Conservation (phyloP, 805 yeast genomes). For the Hanseniaspora pseudoguilliermondii region DNA sequence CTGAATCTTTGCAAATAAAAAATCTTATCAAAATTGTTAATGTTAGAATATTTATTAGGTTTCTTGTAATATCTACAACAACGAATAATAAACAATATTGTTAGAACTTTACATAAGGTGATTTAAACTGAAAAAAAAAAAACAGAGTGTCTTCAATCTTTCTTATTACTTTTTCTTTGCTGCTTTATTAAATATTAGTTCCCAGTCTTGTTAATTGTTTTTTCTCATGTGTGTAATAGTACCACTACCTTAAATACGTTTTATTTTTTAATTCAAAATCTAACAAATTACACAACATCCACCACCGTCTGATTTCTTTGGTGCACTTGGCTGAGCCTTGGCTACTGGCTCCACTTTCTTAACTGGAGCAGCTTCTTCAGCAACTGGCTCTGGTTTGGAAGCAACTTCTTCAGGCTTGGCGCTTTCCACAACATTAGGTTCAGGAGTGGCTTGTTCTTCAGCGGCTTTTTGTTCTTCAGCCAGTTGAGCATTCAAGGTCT, state of each 20-base stretch:
- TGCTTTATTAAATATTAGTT: background rate
- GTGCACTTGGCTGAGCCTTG: constrained; percentile 17
- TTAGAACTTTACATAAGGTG: too few relatives aligned
- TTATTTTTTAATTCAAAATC: background rate
- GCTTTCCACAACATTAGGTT: background rate
- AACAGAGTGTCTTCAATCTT: too few relatives aligned
- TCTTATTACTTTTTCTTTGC: too few relatives aligned
- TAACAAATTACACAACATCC: constrained; percentile 10
- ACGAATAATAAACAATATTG: too few relatives aligned
- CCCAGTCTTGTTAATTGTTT: background rate
- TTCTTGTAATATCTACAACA: too few relatives aligned
- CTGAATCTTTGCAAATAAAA: too few relatives aligned
- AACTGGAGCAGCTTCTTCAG: constrained; percentile 14
- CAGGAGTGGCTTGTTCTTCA: constrained; percentile 7
- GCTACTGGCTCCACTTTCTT: constrained; percentile 23
- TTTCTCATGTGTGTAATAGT: background rate
- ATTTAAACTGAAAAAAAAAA: too few relatives aligned
- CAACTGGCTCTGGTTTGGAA: constrained; percentile 14
- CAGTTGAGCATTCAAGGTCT: constrained; percentile 22
- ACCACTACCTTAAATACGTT: background rate
- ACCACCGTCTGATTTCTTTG: constrained; percentile 7
- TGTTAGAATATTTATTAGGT: too few relatives aligned
- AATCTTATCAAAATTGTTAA: too few relatives aligned
- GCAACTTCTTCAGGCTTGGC: constrained; percentile 14
- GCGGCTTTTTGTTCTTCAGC: constrained; percentile 8